Conservation (phyloP, 495 filamentous ascomycete genomes). For the Mycothermus thermophilus region DNA sequence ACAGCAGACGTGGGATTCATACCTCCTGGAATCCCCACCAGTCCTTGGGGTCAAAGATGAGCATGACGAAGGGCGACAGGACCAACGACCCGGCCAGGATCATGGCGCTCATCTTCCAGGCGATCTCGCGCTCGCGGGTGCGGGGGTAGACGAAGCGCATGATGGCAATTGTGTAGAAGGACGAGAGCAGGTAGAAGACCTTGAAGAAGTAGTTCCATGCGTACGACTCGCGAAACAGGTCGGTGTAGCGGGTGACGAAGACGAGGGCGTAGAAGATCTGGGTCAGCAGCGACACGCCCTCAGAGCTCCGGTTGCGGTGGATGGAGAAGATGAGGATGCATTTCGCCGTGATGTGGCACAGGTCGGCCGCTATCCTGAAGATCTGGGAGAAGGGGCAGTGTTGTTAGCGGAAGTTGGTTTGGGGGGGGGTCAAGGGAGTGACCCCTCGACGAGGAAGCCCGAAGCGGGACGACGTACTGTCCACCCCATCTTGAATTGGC, state of each 20-base stretch:
- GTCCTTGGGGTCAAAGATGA: conserved; percentile 40
- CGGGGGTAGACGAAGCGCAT: conserved; percentile 81
- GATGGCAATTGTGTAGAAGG: conserved; percentile 73
- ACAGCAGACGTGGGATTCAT: conserved; percentile 10
- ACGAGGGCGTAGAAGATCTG: conserved; percentile 79
- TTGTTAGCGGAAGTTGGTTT: no score
- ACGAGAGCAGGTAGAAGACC: conserved; percentile 71
- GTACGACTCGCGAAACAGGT: conserved; percentile 46
- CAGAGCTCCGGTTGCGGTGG: conserved; percentile 72
- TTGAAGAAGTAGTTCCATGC: conserved; percentile 65
- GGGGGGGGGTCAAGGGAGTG: neutral
- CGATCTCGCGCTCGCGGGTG: conserved; percentile 75
- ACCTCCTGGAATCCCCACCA: conserved; percentile 43
- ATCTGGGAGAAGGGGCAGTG: conserved; percentile 26
- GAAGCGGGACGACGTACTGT: conserved; percentile 4
- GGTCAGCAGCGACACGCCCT: conserved; percentile 91
- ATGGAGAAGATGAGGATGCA: conserved; percentile 84
- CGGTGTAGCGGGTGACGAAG: conserved; percentile 76
- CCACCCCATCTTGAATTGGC: conserved; percentile 4
- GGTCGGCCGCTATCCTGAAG: conserved; percentile 69
- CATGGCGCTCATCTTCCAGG: conserved; percentile 70
- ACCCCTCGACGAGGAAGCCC: no score
- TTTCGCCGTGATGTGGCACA: conserved; percentile 74
- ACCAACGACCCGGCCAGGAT: conserved; percentile 46
- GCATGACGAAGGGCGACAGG: conserved; percentile 50